phyloP scores from a whole-genome alignment of 441 rosid genomes.

The Iberis amara region DNA sequence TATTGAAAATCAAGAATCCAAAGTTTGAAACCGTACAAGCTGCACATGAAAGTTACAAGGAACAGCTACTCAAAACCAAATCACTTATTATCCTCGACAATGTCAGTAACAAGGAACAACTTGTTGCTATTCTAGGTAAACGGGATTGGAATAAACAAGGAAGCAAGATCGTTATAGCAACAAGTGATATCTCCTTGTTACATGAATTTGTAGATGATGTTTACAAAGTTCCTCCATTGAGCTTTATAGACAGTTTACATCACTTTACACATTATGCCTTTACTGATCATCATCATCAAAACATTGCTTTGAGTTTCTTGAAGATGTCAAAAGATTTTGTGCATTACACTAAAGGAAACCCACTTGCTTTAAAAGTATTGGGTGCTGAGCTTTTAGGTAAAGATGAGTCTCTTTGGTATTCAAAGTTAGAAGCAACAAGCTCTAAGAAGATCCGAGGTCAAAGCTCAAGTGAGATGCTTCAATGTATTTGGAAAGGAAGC shows the following conservation, averaged over 20 bases:
- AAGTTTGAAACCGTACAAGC: neutral
- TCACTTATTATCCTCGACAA: conserved; percentile 19
- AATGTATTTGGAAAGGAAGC: neutral
- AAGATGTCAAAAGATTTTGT: conserved; percentile 13
- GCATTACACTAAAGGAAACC: conserved; percentile 7
- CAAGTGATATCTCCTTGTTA: conserved; percentile 28
- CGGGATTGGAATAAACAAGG: conserved; percentile 32
- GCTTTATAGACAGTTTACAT: neutral
- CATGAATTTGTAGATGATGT: neutral
- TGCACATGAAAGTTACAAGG: neutral
- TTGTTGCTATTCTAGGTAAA: conserved; percentile 1
- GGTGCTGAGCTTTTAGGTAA: neutral
- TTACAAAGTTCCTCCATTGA: conserved; percentile 13
- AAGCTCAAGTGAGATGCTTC: conserved; percentile 19
- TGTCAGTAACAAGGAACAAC: conserved; percentile 15
- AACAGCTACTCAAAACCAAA: neutral
- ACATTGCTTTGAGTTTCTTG: neutral
- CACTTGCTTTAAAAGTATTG: conserved; percentile 11
- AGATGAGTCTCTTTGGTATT: conserved; percentile 1
- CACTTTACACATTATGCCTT: conserved; percentile 12
- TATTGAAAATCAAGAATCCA: conserved; percentile 3
- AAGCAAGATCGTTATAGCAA: conserved; percentile 37
- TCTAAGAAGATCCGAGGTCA: neutral
- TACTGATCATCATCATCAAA: neutral
- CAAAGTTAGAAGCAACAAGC: neutral